Conservation (phyloP, 2,329 filamentous ascomycete genomes). For the Talaromyces piceae region DNA sequence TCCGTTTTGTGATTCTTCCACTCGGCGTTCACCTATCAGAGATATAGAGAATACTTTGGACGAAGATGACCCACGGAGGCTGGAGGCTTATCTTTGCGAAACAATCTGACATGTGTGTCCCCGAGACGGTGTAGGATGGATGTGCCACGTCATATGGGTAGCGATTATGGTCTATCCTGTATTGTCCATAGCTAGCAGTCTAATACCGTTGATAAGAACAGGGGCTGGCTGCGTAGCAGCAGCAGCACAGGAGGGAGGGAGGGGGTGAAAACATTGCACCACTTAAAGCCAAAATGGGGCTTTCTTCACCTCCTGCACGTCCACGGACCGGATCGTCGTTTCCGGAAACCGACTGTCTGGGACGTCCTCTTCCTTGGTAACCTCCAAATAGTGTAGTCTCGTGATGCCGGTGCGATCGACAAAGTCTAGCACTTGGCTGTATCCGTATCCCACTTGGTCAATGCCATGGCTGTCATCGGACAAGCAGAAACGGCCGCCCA, state of each 20-base stretch:
- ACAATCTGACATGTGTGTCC: no score
- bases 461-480: slow-evolving; percentile 93
- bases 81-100: background rate
- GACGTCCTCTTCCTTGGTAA: slow-evolving; percentile 12
- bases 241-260: no score
- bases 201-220: no score
- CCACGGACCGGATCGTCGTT: slow-evolving; percentile 24
- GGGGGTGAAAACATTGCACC: no score
- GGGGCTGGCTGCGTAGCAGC: no score
- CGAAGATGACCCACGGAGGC: background rate
- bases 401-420: slow-evolving; percentile 45
- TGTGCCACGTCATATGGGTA: no score
- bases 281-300: slow-evolving; percentile 3
- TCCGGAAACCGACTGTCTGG: slow-evolving; percentile 31
- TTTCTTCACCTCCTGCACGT: slow-evolving; percentile 27
- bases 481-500: slow-evolving; percentile 77
- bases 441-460: slow-evolving; percentile 82
- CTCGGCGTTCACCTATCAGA: background rate
- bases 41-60: background rate
- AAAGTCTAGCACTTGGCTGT: slow-evolving; percentile 61
- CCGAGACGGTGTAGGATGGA: no score
- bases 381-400: slow-evolving; percentile 29
- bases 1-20: background rate
- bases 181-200: no score
- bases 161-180: no score